These are phyloP conservation scores for Croton setiger DNA, from an alignment of 441 rosid genomes.

Conservation along the genomic window DNA sequence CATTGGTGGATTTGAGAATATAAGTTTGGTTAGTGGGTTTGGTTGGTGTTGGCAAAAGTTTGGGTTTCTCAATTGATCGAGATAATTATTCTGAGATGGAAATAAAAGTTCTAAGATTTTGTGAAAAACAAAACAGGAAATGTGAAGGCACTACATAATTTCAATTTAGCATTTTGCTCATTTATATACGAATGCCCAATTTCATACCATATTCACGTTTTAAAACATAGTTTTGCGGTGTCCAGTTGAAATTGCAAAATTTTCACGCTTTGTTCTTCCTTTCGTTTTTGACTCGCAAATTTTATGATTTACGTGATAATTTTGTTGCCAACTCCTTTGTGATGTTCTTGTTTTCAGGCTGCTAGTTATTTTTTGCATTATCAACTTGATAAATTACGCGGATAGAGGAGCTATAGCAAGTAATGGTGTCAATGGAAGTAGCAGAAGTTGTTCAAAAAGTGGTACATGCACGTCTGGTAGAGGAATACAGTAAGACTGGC, in stretches of 20 bases:
- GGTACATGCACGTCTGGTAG: conserved; percentile 78
- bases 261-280: background rate
- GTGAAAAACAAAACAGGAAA: too few species aligned
- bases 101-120: too few species aligned
- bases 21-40: too few species aligned
- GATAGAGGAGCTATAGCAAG: conserved; percentile 98
- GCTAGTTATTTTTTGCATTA: conserved; percentile 69
- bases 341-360: conserved; percentile 46
- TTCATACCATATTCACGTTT: background rate
- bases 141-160: too few species aligned
- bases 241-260: background rate
- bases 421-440: conserved; percentile 93
- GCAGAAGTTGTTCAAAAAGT: conserved; percentile 50
- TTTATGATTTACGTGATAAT: background rate
- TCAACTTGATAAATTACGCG: conserved; percentile 76
- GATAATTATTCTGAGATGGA: too few species aligned
- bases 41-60: too few species aligned
- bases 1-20: too few species aligned
- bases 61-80: too few species aligned
- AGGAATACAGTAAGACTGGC: conserved; percentile 85
- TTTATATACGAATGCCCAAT: too few species aligned
- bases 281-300: background rate
- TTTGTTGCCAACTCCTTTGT: background rate
- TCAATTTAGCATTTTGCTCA: too few species aligned
- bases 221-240: background rate